Percentiles rank a stretch among this genome's conserved stretches.
These are phyloP conservation scores for Avena eriantha DNA, from an alignment of 176 grass and related monocot genomes.

Conservation along the genomic window DNA sequence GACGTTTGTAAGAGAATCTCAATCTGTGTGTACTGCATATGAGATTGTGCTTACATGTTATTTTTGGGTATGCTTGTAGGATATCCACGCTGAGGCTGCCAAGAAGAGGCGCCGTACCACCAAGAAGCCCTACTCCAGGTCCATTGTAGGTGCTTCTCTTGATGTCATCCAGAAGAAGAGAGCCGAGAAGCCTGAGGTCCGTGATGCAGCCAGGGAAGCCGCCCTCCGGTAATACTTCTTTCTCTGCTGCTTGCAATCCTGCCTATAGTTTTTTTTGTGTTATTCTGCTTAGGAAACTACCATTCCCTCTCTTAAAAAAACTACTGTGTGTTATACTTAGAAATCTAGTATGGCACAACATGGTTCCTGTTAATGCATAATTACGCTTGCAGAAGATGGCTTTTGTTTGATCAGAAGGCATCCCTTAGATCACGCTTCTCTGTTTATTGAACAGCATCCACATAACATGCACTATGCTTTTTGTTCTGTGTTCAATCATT, in stretches of 20 bases:
- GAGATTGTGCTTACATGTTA: not conserved
- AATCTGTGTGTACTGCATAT: not conserved
- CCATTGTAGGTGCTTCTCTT: conserved; percentile 45
- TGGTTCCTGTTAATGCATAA: too few relatives aligned
- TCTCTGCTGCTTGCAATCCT: not conserved
- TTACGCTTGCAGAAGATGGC: too few relatives aligned
- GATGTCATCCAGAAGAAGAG: conserved; percentile 54
- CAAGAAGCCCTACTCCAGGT: conserved; percentile 46
- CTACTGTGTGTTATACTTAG: too few relatives aligned
- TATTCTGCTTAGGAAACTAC: too few relatives aligned
- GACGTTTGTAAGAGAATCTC: not conserved
- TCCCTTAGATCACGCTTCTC: too few relatives aligned
- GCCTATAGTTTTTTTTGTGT: too few relatives aligned
- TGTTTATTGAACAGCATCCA: too few relatives aligned
- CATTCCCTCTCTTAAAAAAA: too few relatives aligned
- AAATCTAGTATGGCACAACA: too few relatives aligned
- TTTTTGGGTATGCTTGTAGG: not conserved
- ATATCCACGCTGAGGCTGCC: conserved; percentile 43
- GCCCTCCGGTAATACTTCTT: conserved; percentile 46
- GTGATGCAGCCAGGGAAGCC: conserved; percentile 47
- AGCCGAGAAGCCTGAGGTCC: conserved; percentile 51
- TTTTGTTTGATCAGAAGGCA: too few relatives aligned
- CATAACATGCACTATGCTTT: not conserved
- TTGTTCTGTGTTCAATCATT: not conserved
- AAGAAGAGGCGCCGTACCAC: conserved; percentile 51